Conservation (phyloP, 768 basidiomycete genomes). For the Serendipita indica region DNA sequence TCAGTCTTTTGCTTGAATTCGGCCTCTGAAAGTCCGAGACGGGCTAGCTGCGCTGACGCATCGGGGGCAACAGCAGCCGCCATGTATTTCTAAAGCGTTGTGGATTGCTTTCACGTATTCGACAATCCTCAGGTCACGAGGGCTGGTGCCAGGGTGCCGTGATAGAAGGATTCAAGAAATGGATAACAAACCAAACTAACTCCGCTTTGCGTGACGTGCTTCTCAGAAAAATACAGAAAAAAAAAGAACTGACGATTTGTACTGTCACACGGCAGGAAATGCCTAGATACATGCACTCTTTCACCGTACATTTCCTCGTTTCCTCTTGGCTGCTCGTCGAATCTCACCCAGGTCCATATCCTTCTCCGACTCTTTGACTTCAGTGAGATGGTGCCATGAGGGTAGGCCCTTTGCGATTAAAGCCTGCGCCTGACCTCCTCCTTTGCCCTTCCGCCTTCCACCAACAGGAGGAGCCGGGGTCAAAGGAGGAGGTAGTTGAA, state of each 20-base stretch:
- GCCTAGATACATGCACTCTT: too few species aligned
- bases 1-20: constrained; percentile 5
- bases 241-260: too few species aligned
- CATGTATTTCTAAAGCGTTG: too few species aligned
- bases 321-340: constrained; percentile 52
- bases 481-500: constrained; percentile 24
- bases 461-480: not conserved
- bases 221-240: too few species aligned
- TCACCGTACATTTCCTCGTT: constrained; percentile 28
- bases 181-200: not conserved
- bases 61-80: constrained; percentile 1
- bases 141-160: too few species aligned
- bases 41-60: constrained; percentile 2
- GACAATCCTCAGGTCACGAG: too few species aligned
- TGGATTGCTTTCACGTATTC: too few species aligned
- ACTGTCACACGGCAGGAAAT: too few species aligned
- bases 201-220: not conserved
- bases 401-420: constrained; percentile 55
- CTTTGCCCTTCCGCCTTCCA: constrained; percentile 36
- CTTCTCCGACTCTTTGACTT: constrained; percentile 51
- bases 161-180: not conserved
- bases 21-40: not conserved
- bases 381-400: constrained; percentile 28
- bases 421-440: constrained; percentile 42
- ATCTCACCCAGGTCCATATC: constrained; percentile 70